These are phyloP conservation scores for Cenchrus fungigraminus DNA, from an alignment of 176 grass and related monocot species.

Conservation along the genomic window DNA sequence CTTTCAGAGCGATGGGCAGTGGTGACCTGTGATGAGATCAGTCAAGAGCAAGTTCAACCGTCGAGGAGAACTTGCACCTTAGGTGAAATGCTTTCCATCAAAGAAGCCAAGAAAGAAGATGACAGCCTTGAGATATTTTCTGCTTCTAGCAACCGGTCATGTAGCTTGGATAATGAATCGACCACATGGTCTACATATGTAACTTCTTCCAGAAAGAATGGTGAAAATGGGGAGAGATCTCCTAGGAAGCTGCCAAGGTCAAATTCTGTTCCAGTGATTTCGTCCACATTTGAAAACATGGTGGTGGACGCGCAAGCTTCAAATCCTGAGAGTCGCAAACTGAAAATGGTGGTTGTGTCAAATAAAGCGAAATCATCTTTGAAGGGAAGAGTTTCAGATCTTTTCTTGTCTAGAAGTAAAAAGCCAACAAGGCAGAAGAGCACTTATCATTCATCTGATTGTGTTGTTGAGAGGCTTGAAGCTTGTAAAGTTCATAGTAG, in stretches of 20 bases:
- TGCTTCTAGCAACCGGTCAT: constrained; percentile 17
- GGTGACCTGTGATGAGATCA: constrained; percentile 57
- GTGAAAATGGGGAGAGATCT: constrained; percentile 30
- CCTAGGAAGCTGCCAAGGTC: constrained; percentile 58
- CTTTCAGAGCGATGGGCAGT: constrained; percentile 80
- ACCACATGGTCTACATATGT: constrained; percentile 26
- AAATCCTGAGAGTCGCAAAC: constrained; percentile 45
- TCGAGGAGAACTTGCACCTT: constrained; percentile 76
- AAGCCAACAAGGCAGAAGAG: constrained; percentile 50
- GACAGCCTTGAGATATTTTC: not conserved
- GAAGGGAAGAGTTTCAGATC: constrained; percentile 73
- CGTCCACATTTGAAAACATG: constrained; percentile 57
- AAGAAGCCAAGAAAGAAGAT: constrained; percentile 55
- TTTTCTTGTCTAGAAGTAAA: constrained; percentile 77
- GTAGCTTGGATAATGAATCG: constrained; percentile 37
- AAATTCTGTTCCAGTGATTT: constrained; percentile 51
- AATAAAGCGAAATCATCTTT: constrained; percentile 68
- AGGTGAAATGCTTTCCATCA: constrained; percentile 82
- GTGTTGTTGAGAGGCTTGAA: constrained; percentile 18
- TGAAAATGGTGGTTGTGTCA: constrained; percentile 36
- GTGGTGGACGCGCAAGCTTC: constrained; percentile 37
- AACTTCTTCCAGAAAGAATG: constrained; percentile 43
- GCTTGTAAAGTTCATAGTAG: constrained; percentile 21
- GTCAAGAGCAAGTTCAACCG: constrained; percentile 38
- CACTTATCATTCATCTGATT: constrained; percentile 27